Evolutionary conservation across 495 filamentous ascomycete genomes (phyloP).

Genomic region (Neurospora sp.): DNA sequence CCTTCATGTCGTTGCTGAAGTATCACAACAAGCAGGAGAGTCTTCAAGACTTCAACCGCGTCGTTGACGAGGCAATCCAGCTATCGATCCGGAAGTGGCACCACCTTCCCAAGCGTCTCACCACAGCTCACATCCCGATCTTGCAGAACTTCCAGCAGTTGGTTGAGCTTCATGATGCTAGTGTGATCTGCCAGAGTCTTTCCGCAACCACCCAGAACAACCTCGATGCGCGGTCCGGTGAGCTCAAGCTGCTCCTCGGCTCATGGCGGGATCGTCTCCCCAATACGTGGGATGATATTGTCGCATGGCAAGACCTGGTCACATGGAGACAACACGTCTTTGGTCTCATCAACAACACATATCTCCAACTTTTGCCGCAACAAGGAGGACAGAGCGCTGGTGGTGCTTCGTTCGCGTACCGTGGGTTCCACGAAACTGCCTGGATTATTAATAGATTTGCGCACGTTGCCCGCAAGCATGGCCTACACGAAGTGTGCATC

Average conservation of each 20-base stretch:
- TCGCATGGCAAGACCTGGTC: conserved; percentile 96
- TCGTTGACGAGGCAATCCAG: conserved; percentile 94
- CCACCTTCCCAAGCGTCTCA: conserved; percentile 84
- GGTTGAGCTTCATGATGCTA: conserved; percentile 97
- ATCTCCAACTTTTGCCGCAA: conserved; percentile 73
- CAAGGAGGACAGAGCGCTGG: conserved; percentile 63
- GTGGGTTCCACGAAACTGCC: conserved; percentile 95
- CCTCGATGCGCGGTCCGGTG: conserved; percentile 86
- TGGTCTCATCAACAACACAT: conserved; percentile 88
- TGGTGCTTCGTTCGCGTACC: conserved; percentile 77
- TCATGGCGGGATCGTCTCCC: conserved; percentile 94
- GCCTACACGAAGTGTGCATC: conserved; percentile 94
- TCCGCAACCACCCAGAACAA: conserved; percentile 73
- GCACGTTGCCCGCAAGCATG: conserved; percentile 94
- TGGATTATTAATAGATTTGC: conserved; percentile 99
- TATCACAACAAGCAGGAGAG: conserved; percentile 80
- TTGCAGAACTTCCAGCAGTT: conserved; percentile 96
- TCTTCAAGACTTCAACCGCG: conserved; percentile 67
- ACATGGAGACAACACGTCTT: conserved; percentile 99
- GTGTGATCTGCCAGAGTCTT: conserved; percentile 85
- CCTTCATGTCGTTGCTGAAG: conserved; percentile 92
- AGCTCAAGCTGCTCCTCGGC: conserved; percentile 85
- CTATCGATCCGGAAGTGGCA: conserved; percentile 97
- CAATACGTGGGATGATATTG: conserved; percentile 99
- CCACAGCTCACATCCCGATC: conserved; percentile 89